Conservation (phyloP, 176 grass and related monocot species). For the Eremochloa ophiuroides region DNA sequence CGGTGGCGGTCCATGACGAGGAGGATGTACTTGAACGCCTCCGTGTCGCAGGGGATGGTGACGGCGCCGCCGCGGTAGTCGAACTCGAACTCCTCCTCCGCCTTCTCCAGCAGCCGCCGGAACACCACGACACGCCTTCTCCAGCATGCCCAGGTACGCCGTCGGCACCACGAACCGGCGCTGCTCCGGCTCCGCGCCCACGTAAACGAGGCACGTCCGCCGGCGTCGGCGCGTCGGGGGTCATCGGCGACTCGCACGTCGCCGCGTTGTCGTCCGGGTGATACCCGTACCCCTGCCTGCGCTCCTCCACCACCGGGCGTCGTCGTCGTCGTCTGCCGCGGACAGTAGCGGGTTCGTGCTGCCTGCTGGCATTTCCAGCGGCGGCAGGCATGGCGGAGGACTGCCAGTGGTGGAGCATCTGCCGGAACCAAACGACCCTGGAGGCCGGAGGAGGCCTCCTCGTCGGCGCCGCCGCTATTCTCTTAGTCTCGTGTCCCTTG, state of each 20-base stretch:
- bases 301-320: neutral
- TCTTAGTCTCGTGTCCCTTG: neutral
- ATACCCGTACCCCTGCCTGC: no score
- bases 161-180: constrained; percentile 75
- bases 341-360: neutral
- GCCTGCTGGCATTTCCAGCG: no score
- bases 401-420: constrained; percentile 55
- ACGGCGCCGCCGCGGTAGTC: constrained; percentile 40
- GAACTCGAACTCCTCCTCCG: constrained; percentile 60
- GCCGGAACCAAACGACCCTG: constrained; percentile 24
- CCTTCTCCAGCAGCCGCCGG: constrained; percentile 60
- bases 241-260: neutral
- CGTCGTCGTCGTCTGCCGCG: neutral
- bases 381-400: neutral
- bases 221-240: neutral
- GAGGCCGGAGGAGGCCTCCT: neutral
- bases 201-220: constrained; percentile 41
- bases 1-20: constrained; percentile 39
- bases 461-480: neutral
- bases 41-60: constrained; percentile 59
- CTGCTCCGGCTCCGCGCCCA: constrained; percentile 33
- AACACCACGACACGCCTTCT: no score
- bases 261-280: no score
- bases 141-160: constrained; percentile 42
- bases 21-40: constrained; percentile 76